Conservation (phyloP, 805 yeast species). For the Candida broadrunensis region DNA sequence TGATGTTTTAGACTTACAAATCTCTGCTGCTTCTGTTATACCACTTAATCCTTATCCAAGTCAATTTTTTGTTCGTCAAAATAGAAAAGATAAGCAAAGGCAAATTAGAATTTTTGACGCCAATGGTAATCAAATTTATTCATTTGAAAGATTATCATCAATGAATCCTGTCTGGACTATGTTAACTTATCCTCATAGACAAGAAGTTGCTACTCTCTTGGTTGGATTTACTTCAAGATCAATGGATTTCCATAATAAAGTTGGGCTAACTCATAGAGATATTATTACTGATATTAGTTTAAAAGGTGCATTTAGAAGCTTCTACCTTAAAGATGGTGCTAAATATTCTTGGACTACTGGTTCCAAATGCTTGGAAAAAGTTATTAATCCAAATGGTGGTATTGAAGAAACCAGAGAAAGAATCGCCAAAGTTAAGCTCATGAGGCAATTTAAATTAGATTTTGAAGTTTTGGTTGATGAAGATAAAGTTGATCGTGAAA, state of each 20-base stretch:
- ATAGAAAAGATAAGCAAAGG: constrained; percentile 42
- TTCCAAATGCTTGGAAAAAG: constrained; percentile 48
- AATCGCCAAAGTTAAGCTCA: constrained; percentile 52
- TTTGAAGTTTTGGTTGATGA: constrained; percentile 56
- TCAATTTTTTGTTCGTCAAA: constrained; percentile 48
- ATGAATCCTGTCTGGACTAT: constrained; percentile 53
- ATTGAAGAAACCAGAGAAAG: constrained; percentile 52
- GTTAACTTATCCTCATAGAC: constrained; percentile 40
- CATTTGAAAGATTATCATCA: constrained; percentile 50
- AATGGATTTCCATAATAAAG: constrained; percentile 47
- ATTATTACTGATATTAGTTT: constrained; percentile 34
- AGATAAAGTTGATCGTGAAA: constrained; percentile 43
- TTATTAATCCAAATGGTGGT: constrained; percentile 55
- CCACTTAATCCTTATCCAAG: constrained; percentile 39
- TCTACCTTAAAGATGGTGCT: constrained; percentile 50
- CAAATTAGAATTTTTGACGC: constrained; percentile 49
- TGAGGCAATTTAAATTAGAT: constrained; percentile 60
- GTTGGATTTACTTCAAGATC: constrained; percentile 46
- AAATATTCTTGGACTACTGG: constrained; percentile 56
- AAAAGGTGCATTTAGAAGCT: constrained; percentile 43
- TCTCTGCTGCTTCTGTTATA: constrained; percentile 36
- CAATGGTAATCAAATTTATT: constrained; percentile 39
- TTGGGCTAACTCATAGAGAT: constrained; percentile 44
- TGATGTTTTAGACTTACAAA: constrained; percentile 34
- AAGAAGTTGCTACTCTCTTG: constrained; percentile 49